Conservation (phyloP, 2,329 filamentous ascomycete species). For the Colletotrichum magnum region DNA sequence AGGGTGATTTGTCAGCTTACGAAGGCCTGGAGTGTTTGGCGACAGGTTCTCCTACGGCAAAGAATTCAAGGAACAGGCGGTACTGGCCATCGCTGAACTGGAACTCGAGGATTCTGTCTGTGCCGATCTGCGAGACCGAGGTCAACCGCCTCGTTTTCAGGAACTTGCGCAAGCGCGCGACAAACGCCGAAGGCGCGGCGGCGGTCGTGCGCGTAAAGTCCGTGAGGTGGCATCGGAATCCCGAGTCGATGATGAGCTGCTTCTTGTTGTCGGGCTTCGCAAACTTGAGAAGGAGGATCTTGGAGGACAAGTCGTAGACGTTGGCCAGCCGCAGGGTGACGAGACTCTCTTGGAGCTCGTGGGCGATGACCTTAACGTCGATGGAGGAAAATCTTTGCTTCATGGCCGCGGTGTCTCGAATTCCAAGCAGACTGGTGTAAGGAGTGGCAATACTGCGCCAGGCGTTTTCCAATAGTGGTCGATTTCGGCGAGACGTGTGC, state of each 20-base stretch:
- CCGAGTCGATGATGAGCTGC: conserved; percentile 92
- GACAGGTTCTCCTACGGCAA: conserved; percentile 68
- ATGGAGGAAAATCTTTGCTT: conserved; percentile 86
- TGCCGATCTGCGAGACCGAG: conserved; percentile 86
- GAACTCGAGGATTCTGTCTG: conserved; percentile 92
- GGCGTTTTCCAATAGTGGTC: conserved; percentile 2
- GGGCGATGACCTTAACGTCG: conserved; percentile 89
- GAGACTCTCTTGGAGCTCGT: conserved; percentile 87
- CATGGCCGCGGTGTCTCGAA: conserved; percentile 63
- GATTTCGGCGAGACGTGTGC: conserved; percentile 19
- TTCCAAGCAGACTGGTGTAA: neutral
- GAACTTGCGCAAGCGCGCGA: conserved; percentile 86
- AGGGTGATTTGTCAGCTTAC: neutral
- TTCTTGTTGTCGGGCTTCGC: conserved; percentile 90
- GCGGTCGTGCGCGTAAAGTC: conserved; percentile 91
- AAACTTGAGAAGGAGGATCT: conserved; percentile 96
- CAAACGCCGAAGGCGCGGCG: conserved; percentile 86
- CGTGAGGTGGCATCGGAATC: conserved; percentile 95
- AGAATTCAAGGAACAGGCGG: conserved; percentile 93
- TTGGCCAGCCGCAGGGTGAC: conserved; percentile 88
- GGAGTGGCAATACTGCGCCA: conserved; percentile 3
- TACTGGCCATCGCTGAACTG: conserved; percentile 94
- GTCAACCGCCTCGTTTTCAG: conserved; percentile 91
- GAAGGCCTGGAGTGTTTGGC: neutral
- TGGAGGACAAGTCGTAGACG: conserved; percentile 95